phyloP scores from a whole-genome alignment of 2,329 filamentous ascomycete species.

The Cadophora sp. region DNA sequence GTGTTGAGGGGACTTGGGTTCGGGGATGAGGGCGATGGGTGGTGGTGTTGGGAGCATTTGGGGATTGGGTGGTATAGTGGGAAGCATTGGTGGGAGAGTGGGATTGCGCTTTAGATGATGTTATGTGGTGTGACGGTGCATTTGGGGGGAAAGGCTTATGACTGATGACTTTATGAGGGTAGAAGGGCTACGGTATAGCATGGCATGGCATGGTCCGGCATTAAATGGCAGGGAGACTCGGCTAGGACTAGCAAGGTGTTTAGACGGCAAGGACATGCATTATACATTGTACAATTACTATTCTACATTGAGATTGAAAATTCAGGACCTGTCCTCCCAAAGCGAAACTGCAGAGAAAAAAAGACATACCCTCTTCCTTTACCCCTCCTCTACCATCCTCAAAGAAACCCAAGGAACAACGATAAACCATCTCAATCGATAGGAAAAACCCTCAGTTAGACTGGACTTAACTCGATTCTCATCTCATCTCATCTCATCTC shows the following conservation, averaged over 20 bases:
- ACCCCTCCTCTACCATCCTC: too few species aligned
- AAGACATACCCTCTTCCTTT: too few species aligned
- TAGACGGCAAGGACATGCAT: background rate
- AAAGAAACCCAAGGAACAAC: too few species aligned
- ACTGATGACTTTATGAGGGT: background rate
- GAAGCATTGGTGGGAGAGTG: slow-evolving; percentile 68
- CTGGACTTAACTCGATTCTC: too few species aligned
- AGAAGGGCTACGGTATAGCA: background rate
- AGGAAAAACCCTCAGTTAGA: too few species aligned
- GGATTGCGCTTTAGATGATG: slow-evolving; percentile 41
- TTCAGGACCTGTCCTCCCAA: background rate
- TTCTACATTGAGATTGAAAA: too few species aligned
- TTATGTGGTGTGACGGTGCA: background rate
- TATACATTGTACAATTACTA: too few species aligned
- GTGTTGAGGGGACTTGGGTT: slow-evolving; percentile 69
- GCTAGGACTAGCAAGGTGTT: background rate
- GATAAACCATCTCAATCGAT: too few species aligned
- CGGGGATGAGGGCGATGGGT: slow-evolving; percentile 64
- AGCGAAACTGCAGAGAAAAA: too few species aligned
- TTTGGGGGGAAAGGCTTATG: background rate
- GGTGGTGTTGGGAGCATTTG: slow-evolving; percentile 69
- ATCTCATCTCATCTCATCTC: too few species aligned
- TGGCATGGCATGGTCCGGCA: background rate
- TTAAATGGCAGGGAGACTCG: background rate
- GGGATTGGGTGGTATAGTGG: slow-evolving; percentile 64